Conservation (phyloP, 352 stramenopile genomes). For the Phytophthora megakarya region DNA sequence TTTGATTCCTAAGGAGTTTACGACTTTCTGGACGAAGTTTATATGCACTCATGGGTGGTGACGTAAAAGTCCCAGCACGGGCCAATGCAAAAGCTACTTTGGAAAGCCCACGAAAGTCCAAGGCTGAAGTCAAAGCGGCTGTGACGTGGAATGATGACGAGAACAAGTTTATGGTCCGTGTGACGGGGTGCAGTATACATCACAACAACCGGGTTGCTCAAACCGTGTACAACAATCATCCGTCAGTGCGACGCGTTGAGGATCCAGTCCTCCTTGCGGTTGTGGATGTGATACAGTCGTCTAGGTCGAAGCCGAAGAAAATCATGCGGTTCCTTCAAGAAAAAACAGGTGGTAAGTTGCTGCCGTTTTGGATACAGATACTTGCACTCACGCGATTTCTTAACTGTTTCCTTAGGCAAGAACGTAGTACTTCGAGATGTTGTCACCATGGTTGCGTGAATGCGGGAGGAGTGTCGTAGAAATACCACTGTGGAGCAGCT, state of each 20-base stretch:
- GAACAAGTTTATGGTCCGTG: conserved; percentile 5
- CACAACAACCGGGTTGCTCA: conserved; percentile 3
- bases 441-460: not conserved
- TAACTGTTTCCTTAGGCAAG: not conserved
- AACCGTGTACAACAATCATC: conserved; percentile 6
- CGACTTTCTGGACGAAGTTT: not conserved
- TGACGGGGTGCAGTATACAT: not conserved
- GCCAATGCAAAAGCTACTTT: conserved; percentile 8
- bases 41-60: conserved; percentile 14
- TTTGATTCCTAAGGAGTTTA: conserved; percentile 8
- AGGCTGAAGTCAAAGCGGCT: not conserved
- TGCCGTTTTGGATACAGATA: not conserved
- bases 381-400: not conserved
- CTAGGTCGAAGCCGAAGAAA: conserved; percentile 2
- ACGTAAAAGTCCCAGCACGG: conserved; percentile 1
- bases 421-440: conserved; percentile 1
- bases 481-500: not conserved
- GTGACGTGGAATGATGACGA: not conserved
- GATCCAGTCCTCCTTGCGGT: not conserved
- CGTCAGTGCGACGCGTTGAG: not conserved
- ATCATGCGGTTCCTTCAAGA: conserved; percentile 2
- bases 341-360: conserved; percentile 7
- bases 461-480: not conserved
- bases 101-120: conserved; percentile 9
- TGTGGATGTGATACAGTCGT: conserved; percentile 3